Base-by-base conservation (phyloP, 805 yeast genomes). In the Yarrowia sp. region DNA sequence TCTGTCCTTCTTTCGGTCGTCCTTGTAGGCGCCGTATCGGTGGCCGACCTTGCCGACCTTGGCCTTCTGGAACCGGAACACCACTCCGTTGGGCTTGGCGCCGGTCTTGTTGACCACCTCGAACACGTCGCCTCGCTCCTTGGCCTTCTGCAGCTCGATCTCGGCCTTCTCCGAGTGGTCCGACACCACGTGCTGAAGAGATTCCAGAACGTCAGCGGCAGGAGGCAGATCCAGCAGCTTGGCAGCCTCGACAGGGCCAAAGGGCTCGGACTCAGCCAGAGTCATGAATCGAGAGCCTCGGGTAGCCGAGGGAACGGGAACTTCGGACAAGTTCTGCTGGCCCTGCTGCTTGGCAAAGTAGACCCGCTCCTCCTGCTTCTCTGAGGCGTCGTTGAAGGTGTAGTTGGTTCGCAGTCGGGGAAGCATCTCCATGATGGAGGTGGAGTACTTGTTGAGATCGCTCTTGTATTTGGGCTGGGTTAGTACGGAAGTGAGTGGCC, bases 231-330 rank as follows among this genome's bases (percentile, higher is more conserved):
- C 92, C 72, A 91, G 86, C 48, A 89, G 85, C 69, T 87, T 82
- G 63, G 99, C 97, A 14, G 99, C 98, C 76, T 95, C 98, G 7
- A 92, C 84, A 5, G 98, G 97, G 8, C 97, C 97, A 77, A 94
- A 93, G 10, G 97, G 97, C 80, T 92, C 97, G 36, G 92, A 88
- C 80, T 94, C 99, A 10, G 97, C 94, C 77, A 94, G 88, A 12
- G 97, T 89, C 76, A 91, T 79, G 82, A 93, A 93, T 72, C 94
- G 83, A 72, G 96, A 91, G 72, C 87, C 87, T 71, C 89, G 82
- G 2, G 97, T 90, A 79, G 89, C 91, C 72, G 87, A 85, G 41
- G 97, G 97, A 65, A 90, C 87, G 42, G 97, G 97, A 82, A 93
- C 91, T 82, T 94, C 97, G n/a, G 97, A 90, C 76, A 92, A 82